phyloP scores from a whole-genome alignment of 805 yeast species.

The Komagataella pastoris region DNA sequence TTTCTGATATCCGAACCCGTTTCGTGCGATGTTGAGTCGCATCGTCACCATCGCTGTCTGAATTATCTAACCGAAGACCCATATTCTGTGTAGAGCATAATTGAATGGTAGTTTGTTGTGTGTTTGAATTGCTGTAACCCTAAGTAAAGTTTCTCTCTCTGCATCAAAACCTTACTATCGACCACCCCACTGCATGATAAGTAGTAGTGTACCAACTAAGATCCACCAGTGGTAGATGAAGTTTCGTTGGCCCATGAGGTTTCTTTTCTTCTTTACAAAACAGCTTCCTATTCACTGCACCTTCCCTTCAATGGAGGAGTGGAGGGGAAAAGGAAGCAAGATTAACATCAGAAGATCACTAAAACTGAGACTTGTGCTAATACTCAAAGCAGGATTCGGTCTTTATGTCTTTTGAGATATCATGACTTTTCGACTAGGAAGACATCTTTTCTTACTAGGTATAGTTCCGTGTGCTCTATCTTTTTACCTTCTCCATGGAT shows the following conservation, averaged over 20 bases:
- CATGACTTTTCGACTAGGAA: neutral
- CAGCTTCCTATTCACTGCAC: slow-evolving; percentile 33
- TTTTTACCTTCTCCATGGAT: neutral
- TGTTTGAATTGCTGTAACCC: neutral
- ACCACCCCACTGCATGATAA: neutral
- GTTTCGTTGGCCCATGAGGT: slow-evolving; percentile 3
- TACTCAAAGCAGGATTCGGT: neutral
- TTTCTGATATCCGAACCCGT: slow-evolving; percentile 7
- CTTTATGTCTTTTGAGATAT: neutral
- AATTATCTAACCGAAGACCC: neutral
- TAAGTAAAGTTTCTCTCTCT: neutral
- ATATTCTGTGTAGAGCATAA: neutral
- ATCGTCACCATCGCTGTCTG: slow-evolving; percentile 2
- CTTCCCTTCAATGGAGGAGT: slow-evolving; percentile 20
- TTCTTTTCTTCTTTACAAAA: slow-evolving; percentile 21
- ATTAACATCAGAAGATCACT: slow-evolving; percentile 3
- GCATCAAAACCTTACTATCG: neutral
- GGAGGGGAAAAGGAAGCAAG: slow-evolving; percentile 34
- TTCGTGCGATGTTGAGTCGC: slow-evolving; percentile 2
- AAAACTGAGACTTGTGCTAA: neutral
- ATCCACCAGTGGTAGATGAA: neutral
- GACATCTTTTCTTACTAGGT: neutral
- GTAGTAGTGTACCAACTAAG: neutral
- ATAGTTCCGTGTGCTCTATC: no score
- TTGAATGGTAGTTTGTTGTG: neutral